These are phyloP conservation scores for Sporothrix pseudoabietina DNA, from an alignment of 2,329 filamentous ascomycete species.

Conservation along the genomic window DNA sequence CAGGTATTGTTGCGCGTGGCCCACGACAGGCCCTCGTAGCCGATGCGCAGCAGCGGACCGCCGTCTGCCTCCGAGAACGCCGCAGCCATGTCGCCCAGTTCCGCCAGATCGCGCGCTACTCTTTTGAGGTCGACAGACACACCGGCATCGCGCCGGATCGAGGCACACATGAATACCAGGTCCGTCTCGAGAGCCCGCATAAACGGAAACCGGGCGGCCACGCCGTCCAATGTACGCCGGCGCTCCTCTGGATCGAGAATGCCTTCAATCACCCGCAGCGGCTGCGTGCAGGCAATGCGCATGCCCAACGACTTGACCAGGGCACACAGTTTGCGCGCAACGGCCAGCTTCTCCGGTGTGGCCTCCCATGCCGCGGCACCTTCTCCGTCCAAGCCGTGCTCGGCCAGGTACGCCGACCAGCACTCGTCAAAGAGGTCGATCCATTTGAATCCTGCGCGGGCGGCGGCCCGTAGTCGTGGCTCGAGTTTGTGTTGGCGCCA, in stretches of 20 bases:
- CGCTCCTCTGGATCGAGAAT: background rate
- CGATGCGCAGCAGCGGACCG: background rate
- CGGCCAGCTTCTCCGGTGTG: background rate
- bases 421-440: conserved; percentile 23
- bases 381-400: background rate
- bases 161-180: conserved; percentile 14
- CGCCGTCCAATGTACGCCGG: background rate
- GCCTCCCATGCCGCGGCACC: conserved; percentile 9
- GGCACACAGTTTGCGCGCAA: background rate
- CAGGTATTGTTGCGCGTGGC: conserved; percentile 17
- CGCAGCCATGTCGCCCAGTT: conserved; percentile 20
- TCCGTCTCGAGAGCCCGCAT: conserved; percentile 15
- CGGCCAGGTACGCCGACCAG: conserved; percentile 14
- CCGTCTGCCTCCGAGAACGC: background rate
- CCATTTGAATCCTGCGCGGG: background rate
- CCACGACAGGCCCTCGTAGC: conserved; percentile 21
- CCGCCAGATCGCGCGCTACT: conserved; percentile 13
- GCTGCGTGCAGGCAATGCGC: conserved; percentile 19
- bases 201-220: conserved; percentile 17
- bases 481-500: conserved; percentile 12
- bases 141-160: conserved; percentile 16
- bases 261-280: conserved; percentile 5
- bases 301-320: background rate
- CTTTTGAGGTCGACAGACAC: background rate
- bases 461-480: background rate